phyloP scores from a whole-genome alignment of 495 filamentous ascomycete genomes.

The Trichoderma parareesei region DNA sequence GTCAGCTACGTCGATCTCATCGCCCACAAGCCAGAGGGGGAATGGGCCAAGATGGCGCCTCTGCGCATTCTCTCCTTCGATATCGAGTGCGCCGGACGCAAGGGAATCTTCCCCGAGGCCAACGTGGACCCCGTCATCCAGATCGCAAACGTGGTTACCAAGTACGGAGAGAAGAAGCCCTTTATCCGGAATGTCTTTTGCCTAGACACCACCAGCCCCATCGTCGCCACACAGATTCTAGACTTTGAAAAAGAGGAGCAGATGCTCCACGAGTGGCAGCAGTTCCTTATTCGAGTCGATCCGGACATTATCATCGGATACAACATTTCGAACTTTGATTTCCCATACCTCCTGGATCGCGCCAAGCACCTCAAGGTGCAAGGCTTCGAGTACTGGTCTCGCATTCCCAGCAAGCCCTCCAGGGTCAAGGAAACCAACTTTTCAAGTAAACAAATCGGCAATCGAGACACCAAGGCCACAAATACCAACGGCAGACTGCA shows the following conservation, averaged over 20 bases:
- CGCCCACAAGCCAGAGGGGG: slow-evolving; percentile 80
- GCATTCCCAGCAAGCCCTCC: slow-evolving; percentile 57
- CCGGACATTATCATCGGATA: slow-evolving; percentile 98
- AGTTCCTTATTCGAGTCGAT: slow-evolving; percentile 86
- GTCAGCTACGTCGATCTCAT: slow-evolving; percentile 76
- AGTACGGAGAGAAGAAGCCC: slow-evolving; percentile 90
- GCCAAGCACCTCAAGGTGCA: slow-evolving; percentile 71
- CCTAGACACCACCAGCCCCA: slow-evolving; percentile 78
- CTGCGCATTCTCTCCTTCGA: slow-evolving; percentile 90
- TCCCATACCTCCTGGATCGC: slow-evolving; percentile 89
- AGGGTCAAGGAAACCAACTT: slow-evolving; percentile 70
- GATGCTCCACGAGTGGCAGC: slow-evolving; percentile 82
- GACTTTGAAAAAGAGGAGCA: slow-evolving; percentile 70
- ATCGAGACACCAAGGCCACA: slow-evolving; percentile 83
- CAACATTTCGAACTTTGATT: slow-evolving; percentile 98
- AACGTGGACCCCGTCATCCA: slow-evolving; percentile 92
- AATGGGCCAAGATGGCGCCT: slow-evolving; percentile 98
- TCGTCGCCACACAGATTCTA: slow-evolving; percentile 90
- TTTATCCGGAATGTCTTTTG: slow-evolving; percentile 97
- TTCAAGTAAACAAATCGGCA: slow-evolving; percentile 98
- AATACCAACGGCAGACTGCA: slow-evolving; percentile 94
- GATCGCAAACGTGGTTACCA: slow-evolving; percentile 95
- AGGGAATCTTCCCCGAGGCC: slow-evolving; percentile 93
- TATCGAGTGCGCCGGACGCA: slow-evolving; percentile 97
- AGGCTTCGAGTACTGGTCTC: slow-evolving; percentile 77